phyloP scores from a whole-genome alignment of 2,329 filamentous ascomycete species.

The Cryphonectria nitschkei region DNA sequence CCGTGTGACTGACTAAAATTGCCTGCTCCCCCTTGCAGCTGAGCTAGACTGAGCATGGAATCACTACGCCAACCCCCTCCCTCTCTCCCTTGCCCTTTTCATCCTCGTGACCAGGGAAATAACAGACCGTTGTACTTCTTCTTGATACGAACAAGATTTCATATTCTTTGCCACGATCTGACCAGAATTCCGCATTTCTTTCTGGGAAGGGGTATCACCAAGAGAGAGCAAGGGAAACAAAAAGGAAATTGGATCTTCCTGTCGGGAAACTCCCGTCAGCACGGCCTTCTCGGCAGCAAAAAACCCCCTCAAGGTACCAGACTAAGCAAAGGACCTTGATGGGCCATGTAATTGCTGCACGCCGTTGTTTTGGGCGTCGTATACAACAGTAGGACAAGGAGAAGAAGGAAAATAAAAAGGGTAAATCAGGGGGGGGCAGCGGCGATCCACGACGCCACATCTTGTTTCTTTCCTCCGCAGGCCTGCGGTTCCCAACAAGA shows the following conservation, averaged over 20 bases:
- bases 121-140: background rate
- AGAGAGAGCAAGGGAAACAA: background rate
- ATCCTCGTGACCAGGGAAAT: background rate
- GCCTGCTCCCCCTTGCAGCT: background rate
- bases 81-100: background rate
- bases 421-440: background rate
- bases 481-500: too few species aligned
- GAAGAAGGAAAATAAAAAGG: background rate
- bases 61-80: too few species aligned
- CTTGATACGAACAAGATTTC: background rate
- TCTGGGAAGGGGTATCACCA: background rate
- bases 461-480: background rate
- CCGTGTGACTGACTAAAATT: too few species aligned
- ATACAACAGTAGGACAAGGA: background rate
- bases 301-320: background rate
- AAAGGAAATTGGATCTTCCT: background rate
- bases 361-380: background rate
- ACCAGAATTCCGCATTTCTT: background rate
- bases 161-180: background rate
- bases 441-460: background rate
- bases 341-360: background rate
- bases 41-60: background rate
- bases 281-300: background rate
- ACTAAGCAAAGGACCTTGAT: background rate
- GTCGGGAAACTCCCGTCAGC: constrained; percentile 1